Base-by-base conservation (phyloP, 495 filamentous ascomycete species). In the Opeltia flavorubescens region DNA sequence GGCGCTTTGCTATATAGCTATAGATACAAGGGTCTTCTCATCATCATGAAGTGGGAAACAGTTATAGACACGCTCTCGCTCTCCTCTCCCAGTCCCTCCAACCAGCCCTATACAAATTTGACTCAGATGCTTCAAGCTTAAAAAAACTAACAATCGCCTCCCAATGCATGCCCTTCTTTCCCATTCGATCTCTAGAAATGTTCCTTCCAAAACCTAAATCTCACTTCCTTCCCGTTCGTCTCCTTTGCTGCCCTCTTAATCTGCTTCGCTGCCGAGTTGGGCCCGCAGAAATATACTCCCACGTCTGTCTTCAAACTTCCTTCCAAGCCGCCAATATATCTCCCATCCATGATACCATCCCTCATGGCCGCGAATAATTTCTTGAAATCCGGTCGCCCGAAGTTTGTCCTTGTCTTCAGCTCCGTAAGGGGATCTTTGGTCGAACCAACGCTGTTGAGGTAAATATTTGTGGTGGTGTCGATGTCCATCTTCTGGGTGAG, bases 201-300 rank as follows among this genome's bases (percentile, higher is more conserved):
- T 66, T 99, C 91, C 67, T 96, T 99, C 91, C 91, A 99, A 71
- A 99, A 99, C 60, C 85, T 86, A 68, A 96, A 99, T 47, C 75
- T 76, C 46, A 98, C 84, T 52, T 94, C 84, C 50, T 70, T 74
- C 5, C 71, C 78, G 17, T 77, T 84, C 5, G 81, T 78, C 36
- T 63, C 56, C 55, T 77, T 80, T 42, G 85, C 81, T 12, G 91
- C 88, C 58, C 78, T 79, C 59, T 78, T 78, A 56, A 99, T 95
- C 59, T 89, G 77, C 53, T 86, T 72, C 1, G 89, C 89, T 57
- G 76, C 77, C n/a, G 71, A 67, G 52, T 78, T 86, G 1, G 84
- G 84, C 44, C 89, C 89, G 60, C 91, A 99, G 68, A 99, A 96
- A 64, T 99, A 99, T 31, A 99, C 89, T 62, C 91, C 91, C 20